These are phyloP conservation scores for Pelagomonas calceolata DNA, from an alignment of 108 stramenopile genomes.

Conservation along the genomic window DNA sequence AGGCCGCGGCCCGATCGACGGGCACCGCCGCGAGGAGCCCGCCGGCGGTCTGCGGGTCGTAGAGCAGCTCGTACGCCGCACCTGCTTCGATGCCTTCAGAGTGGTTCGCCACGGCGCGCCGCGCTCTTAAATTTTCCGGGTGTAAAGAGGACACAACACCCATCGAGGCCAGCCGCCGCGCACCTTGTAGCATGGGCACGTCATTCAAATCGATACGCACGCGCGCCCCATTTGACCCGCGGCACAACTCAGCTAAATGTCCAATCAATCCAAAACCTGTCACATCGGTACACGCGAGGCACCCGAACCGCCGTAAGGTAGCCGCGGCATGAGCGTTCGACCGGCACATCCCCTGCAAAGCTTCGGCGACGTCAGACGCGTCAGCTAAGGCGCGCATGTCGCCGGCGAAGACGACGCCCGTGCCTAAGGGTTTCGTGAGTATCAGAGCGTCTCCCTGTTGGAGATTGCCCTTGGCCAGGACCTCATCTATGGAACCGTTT, in stretches of 20 bases:
- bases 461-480: slow-evolving; percentile 35
- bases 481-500: slow-evolving; percentile 15
- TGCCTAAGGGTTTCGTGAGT: slow-evolving; percentile 52
- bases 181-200: slow-evolving; percentile 34
- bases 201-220: slow-evolving; percentile 11
- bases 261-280: slow-evolving; percentile 58
- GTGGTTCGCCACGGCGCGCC: slow-evolving; percentile 30
- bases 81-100: slow-evolving; percentile 7
- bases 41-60: slow-evolving; percentile 55
- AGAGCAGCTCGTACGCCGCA: slow-evolving; percentile 25
- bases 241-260: slow-evolving; percentile 51
- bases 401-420: slow-evolving; percentile 53
- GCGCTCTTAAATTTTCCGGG: slow-evolving; percentile 20
- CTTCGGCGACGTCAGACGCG: slow-evolving; percentile 18
- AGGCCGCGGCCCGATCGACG: slow-evolving; percentile 7
- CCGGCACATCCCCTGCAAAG: slow-evolving; percentile 16
- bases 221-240: slow-evolving; percentile 7
- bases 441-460: slow-evolving; percentile 35
- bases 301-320: slow-evolving; percentile 8
- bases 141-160: slow-evolving; percentile 40
- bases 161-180: slow-evolving; percentile 17
- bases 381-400: slow-evolving; percentile 41
- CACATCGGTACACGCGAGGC: slow-evolving; percentile 42
- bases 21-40: slow-evolving; percentile 48
- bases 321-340: slow-evolving; percentile 22